Base-by-base conservation (phyloP, 2,329 filamentous ascomycete species). In the Septoria linicola region DNA sequence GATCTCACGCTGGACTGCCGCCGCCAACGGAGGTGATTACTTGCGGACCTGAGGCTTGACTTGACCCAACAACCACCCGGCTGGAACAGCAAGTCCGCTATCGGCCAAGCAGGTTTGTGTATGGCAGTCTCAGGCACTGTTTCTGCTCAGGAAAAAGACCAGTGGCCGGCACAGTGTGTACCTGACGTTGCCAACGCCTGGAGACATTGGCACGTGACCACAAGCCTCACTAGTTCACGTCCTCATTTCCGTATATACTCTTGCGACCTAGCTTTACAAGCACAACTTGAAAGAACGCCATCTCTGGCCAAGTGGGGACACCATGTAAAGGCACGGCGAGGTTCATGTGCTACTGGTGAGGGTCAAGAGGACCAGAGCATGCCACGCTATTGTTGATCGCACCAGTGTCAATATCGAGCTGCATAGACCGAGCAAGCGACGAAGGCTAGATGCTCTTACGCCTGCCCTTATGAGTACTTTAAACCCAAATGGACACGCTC, bases 331-430 rank as follows among this genome's bases (percentile, higher is more conserved):
- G 49, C 40, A 48, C 66, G 65, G 60, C 71, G 69, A 70, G 69
- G 66, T 59, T 71, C 68, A 70, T 68, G 67, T 59, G 59, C 61
- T 61, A 54, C 57, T 34, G 36, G 61, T 61, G 63, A 70, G 66
- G 64, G 63, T 67, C 63, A 70, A 71, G 70, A 72, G 69, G 71
- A 68, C 68, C 70, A 71, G 61, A 67, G 53, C 65, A 68, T 71
- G 72, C 73, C 72, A 76, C 73, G 68, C 70, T 58, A 55, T 55
- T 51, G 60, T 49, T 60, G 64, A 64, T 63, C 63, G 51, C 42
- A 42, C 36, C 51, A 43, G 53, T 53, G 49, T 51, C 55, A 61
- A 59, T 61, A 57, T 59, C 48, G 41, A 50, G 53, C 51, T 59
- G 61, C 59, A 61, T 58, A 34, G 43, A 42, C 50, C 49, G 49